Evolutionary conservation across 129 eudicot species (phyloP).

Genomic region (Saussurea involucrata): DNA sequence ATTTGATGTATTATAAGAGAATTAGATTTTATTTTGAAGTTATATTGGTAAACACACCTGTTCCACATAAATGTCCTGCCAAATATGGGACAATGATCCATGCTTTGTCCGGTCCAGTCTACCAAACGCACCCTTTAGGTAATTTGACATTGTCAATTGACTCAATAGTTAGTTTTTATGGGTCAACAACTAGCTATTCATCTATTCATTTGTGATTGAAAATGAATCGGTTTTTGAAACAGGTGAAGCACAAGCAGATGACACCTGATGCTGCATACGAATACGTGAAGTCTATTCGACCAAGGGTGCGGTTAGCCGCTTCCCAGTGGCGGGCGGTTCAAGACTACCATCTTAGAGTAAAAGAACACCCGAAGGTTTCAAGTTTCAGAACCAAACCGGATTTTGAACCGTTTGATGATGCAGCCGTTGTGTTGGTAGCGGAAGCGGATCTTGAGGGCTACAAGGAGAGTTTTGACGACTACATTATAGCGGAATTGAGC

Average conservation of each 20-base stretch:
- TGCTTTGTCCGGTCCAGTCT: too few relatives aligned
- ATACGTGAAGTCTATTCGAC: conserved; percentile 65
- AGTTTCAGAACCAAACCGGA: not conserved
- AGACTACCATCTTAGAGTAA: conserved; percentile 29
- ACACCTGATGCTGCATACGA: conserved; percentile 58
- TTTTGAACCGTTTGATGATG: conserved; percentile 56
- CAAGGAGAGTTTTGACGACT: conserved; percentile 33
- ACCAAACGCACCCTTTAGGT: too few relatives aligned
- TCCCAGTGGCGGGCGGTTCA: conserved; percentile 82
- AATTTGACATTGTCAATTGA: not conserved
- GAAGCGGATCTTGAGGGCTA: conserved; percentile 78
- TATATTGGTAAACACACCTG: too few relatives aligned
- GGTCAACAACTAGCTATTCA: not conserved
- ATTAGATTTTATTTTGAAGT: too few relatives aligned
- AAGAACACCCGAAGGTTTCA: conserved; percentile 1
- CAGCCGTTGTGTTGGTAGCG: conserved; percentile 51
- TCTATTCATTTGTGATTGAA: not conserved
- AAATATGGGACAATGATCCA: too few relatives aligned
- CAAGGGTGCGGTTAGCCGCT: conserved; percentile 72
- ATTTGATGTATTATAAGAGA: too few relatives aligned
- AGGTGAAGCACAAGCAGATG: conserved; percentile 82
- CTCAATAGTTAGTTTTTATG: not conserved
- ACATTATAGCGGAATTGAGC: conserved; percentile 40
- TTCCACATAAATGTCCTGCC: too few relatives aligned
- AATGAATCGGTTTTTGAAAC: not conserved